Evolutionary conservation across 148 eudicot genomes (phyloP).

Genomic region (Chenopodium quinoa): DNA sequence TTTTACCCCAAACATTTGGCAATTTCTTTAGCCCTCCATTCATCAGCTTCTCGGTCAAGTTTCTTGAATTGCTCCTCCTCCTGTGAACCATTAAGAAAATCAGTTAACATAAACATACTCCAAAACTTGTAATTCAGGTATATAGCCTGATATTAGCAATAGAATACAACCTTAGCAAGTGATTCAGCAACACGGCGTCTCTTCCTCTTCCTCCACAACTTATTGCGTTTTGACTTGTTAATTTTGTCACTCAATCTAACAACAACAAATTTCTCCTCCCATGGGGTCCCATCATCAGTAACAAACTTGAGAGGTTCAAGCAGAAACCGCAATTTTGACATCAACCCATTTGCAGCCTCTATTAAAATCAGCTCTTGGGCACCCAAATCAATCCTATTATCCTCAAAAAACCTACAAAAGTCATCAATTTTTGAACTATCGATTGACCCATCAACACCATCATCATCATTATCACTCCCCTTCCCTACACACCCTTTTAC

Average conservation of each 20-base stretch:
- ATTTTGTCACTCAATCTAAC: constrained; percentile 62
- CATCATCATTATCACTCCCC: too few species aligned
- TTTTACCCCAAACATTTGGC: constrained; percentile 38
- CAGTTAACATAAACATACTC: background rate
- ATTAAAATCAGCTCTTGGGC: too few species aligned
- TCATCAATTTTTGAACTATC: too few species aligned
- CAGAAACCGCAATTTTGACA: constrained; percentile 59
- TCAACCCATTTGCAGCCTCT: constrained; percentile 40
- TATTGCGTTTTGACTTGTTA: constrained; percentile 76
- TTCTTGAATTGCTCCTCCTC: constrained; percentile 60
- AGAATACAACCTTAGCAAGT: constrained; percentile 53
- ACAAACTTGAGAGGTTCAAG: constrained; percentile 79
- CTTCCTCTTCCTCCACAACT: constrained; percentile 83
- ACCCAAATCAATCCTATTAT: too few species aligned
- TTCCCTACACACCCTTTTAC: too few species aligned
- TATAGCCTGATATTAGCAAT: background rate
- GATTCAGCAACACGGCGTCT: constrained; percentile 65
- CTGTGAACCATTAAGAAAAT: constrained; percentile 32
- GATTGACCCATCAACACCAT: too few species aligned
- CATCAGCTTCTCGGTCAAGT: constrained; percentile 88
- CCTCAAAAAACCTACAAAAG: too few species aligned
- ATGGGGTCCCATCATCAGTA: constrained; percentile 55
- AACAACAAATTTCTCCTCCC: constrained; percentile 86
- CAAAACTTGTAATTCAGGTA: background rate
- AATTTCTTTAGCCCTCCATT: constrained; percentile 94